Conservation (phyloP, 129 eudicot species). For the Centrapalus pauciflorus region DNA sequence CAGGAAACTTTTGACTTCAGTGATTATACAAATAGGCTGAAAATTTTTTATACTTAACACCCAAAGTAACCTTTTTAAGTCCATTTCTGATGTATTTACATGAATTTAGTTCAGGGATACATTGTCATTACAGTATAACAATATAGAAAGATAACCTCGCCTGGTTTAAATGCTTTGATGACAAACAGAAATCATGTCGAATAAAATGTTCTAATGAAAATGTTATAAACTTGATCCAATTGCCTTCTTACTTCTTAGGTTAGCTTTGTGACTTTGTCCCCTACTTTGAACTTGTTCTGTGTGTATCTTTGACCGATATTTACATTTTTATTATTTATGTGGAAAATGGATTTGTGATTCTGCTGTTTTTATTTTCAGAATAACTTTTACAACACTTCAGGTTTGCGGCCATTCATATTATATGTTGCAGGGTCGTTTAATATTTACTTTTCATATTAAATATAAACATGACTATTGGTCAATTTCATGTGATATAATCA, state of each 20-base stretch:
- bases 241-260: not conserved
- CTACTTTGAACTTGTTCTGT: not conserved
- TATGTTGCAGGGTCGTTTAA: not conserved
- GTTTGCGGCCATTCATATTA: not conserved
- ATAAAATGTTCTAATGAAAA: not conserved
- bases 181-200: not conserved
- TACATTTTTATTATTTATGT: not conserved
- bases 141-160: not conserved
- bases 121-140: not conserved
- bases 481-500: not conserved
- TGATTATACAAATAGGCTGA: not conserved
- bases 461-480: too few relatives aligned
- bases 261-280: not conserved
- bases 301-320: not conserved
- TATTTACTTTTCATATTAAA: too few relatives aligned
- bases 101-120: not conserved
- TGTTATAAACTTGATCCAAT: not conserved
- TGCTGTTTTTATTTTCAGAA: too few relatives aligned
- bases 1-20: not conserved
- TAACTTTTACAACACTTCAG: too few relatives aligned
- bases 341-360: not conserved
- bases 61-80: not conserved
- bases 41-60: not conserved
- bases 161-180: not conserved
- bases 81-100: not conserved